A percentile compares a stretch with the other conserved stretches of the same genome.
These are phyloP conservation scores for Fusarium veterinarium DNA, from an alignment of 2,329 filamentous ascomycete species.

Conservation along the genomic window DNA sequence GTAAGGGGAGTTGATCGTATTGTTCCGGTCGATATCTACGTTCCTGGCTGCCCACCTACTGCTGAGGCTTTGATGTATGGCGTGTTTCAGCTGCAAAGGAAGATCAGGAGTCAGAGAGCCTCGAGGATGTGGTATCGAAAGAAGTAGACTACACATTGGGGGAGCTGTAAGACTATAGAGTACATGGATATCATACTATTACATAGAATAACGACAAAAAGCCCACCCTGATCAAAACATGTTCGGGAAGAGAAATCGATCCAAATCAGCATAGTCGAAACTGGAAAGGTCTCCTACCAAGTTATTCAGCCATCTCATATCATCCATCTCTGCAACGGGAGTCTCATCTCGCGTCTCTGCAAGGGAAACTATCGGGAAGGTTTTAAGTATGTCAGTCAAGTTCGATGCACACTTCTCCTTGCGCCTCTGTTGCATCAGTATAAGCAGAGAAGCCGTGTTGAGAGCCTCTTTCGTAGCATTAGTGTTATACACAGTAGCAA, in stretches of 20 bases:
- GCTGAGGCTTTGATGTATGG: conserved; percentile 63
- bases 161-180: background rate
- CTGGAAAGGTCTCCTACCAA: conserved; percentile 58
- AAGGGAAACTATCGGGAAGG: conserved; percentile 44
- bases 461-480: conserved; percentile 63
- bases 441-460: conserved; percentile 64
- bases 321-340: conserved; percentile 25
- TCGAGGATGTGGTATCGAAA: conserved; percentile 65
- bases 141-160: conserved; percentile 39
- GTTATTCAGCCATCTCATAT: conserved; percentile 53
- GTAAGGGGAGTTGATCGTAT: conserved; percentile 73
- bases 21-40: conserved; percentile 75
- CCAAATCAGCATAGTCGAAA: conserved; percentile 57
- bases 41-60: conserved; percentile 70
- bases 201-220: rapidly evolving
- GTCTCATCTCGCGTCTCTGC: conserved; percentile 12
- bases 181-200: background rate
- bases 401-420: conserved; percentile 57
- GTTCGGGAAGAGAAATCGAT: conserved; percentile 50
- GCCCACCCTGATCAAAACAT: background rate
- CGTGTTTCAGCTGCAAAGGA: conserved; percentile 76
- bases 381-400: conserved; percentile 53
- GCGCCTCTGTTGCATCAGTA: conserved; percentile 62
- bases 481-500: conserved; percentile 58
- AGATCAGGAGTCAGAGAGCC: conserved; percentile 67